A percentile compares a stretch with the other conserved stretches of the same genome.
phyloP scores from a whole-genome alignment of 2,329 filamentous ascomycete genomes.

The Epichloe baconii region DNA sequence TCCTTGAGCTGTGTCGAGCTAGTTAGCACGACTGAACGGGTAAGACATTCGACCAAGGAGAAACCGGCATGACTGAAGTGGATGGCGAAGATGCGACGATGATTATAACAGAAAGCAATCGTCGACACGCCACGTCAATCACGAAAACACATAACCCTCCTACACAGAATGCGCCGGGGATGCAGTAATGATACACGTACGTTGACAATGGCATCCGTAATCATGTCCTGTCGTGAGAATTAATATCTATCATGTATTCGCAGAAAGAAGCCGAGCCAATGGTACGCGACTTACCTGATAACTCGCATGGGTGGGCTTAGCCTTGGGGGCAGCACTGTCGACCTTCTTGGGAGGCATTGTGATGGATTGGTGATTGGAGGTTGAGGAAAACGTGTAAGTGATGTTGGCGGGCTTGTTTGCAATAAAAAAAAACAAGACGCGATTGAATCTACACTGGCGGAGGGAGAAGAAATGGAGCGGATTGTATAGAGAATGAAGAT shows the following conservation, averaged over 20 bases:
- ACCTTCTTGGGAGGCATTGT: conserved; percentile 50
- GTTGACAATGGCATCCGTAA: conserved; percentile 47
- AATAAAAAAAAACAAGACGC: conserved; percentile 7
- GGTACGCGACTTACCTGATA: conserved; percentile 39
- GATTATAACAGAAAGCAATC: background rate
- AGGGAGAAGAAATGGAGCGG: conserved; percentile 8
- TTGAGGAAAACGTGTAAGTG: conserved; percentile 5
- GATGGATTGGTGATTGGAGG: conserved; percentile 16
- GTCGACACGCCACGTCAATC: background rate
- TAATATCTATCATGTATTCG: background rate
- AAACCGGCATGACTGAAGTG: too few relatives aligned
- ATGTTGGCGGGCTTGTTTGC: background rate
- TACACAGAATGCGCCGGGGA: conserved; percentile 23
- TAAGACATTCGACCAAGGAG: background rate
- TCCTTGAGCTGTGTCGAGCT: conserved; percentile 41
- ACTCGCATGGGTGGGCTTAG: conserved; percentile 40
- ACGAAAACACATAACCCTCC: background rate
- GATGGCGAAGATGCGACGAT: background rate
- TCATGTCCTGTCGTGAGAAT: conserved; percentile 41
- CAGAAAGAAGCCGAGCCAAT: background rate
- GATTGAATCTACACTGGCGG: conserved; percentile 15
- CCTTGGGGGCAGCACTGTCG: conserved; percentile 27
- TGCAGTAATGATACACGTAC: conserved; percentile 32
- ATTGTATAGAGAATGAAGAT: conserved; percentile 13
- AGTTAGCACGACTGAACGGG: conserved; percentile 23